Evolutionary conservation across 116 monocot species (phyloP).

Genomic region (Phalaenopsis hybrid): DNA sequence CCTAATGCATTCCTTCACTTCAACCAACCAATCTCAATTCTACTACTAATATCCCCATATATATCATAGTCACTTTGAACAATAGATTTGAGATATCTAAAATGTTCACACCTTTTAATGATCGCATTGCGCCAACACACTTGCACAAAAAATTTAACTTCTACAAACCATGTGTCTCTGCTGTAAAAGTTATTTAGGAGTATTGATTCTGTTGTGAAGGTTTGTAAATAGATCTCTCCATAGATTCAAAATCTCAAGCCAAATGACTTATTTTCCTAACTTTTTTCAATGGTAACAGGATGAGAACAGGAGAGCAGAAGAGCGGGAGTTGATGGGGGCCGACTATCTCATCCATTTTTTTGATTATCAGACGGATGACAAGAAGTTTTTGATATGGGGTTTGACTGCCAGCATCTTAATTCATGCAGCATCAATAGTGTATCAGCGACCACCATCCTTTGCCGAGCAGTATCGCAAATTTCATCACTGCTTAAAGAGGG

Average conservation of each 20-base stretch:
- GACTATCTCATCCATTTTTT: conserved; percentile 68
- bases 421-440: conserved; percentile 74
- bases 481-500: conserved; percentile 7
- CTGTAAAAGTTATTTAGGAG: too few species aligned
- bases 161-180: background rate
- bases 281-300: conserved; percentile 32
- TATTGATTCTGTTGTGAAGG: too few species aligned
- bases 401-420: conserved; percentile 79
- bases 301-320: conserved; percentile 65
- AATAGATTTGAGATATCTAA: too few species aligned
- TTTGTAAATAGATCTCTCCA: too few species aligned
- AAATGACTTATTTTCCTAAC: too few species aligned
- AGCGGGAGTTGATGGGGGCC: conserved; percentile 55
- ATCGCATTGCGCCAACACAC: too few species aligned
- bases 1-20: too few species aligned
- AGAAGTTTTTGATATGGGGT: conserved; percentile 81
- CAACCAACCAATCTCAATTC: too few species aligned
- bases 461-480: conserved; percentile 38
- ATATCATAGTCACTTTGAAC: too few species aligned
- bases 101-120: too few species aligned
- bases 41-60: too few species aligned
- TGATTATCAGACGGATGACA: conserved; percentile 35
- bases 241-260: too few species aligned
- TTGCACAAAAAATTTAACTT: background rate
- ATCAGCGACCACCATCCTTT: conserved; percentile 60